A percentile compares a stretch with the other conserved stretches of the same genome.
Evolutionary conservation across 2,329 filamentous ascomycete genomes (phyloP).

Genomic region (Paecilomyces sp.): DNA sequence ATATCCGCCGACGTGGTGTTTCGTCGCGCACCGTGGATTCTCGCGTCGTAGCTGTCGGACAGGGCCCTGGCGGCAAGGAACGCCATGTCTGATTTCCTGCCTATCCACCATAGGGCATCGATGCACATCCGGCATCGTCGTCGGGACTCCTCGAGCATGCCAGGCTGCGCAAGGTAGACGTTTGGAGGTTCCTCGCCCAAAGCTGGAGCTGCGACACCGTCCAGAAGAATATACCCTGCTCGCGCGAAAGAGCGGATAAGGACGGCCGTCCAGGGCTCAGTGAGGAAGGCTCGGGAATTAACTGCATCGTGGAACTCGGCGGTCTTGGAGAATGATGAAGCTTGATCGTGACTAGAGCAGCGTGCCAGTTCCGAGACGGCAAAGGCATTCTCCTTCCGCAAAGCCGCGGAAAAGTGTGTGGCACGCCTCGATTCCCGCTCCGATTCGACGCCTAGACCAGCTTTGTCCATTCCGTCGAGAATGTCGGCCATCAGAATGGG

Average conservation of each 20-base stretch:
- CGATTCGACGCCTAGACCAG: conserved; percentile 4
- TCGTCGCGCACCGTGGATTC: background rate
- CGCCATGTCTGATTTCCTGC: conserved; percentile 50
- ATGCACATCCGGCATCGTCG: conserved; percentile 45
- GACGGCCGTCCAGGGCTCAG: conserved; percentile 54
- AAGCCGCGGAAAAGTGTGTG: conserved; percentile 28
- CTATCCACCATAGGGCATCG: conserved; percentile 48
- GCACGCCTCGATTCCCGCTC: conserved; percentile 18
- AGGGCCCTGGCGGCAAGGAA: conserved; percentile 24
- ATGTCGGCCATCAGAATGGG: conserved; percentile 49
- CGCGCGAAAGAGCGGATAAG: conserved; percentile 48
- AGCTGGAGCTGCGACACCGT: conserved; percentile 15
- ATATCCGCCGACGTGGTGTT: background rate
- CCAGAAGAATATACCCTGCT: conserved; percentile 36
- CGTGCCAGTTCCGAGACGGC: conserved; percentile 45
- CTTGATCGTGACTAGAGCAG: conserved; percentile 34
- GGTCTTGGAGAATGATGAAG: background rate
- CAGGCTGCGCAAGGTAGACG: background rate
- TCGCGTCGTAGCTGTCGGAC: background rate
- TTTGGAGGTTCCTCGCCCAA: background rate
- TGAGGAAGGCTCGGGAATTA: conserved; percentile 49
- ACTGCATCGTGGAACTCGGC: conserved; percentile 47
- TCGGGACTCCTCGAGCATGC: conserved; percentile 13
- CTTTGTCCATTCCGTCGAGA: conserved; percentile 45
- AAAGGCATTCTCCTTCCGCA: conserved; percentile 39